Evolutionary conservation across 2,329 filamentous ascomycete genomes (phyloP).

Genomic region (Aureobasidium leucospermi): DNA sequence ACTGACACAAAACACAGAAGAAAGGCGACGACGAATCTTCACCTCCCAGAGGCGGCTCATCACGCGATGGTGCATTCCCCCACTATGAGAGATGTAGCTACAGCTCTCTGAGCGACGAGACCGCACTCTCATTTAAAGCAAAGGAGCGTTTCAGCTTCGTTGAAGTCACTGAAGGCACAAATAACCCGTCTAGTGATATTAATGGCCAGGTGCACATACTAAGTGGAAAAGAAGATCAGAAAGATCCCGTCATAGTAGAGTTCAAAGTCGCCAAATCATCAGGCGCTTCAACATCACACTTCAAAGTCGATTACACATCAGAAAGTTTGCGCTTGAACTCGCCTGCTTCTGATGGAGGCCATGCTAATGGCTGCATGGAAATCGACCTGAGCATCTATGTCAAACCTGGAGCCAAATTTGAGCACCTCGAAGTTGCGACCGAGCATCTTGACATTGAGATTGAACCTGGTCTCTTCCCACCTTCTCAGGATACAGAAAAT

Average conservation of each 20-base stretch:
- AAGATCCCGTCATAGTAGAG: conserved; percentile 28
- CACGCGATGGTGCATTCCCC: neutral
- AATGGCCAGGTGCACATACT: conserved; percentile 33
- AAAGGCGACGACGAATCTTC: neutral
- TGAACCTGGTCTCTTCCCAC: conserved; percentile 24
- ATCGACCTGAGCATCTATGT: conserved; percentile 33
- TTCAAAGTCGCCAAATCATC: conserved; percentile 32
- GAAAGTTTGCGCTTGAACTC: conserved; percentile 19
- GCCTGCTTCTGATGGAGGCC: conserved; percentile 14
- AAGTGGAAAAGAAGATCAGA: conserved; percentile 29
- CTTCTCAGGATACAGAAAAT: neutral
- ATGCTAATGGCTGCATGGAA: conserved; percentile 29
- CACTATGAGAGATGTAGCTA: neutral
- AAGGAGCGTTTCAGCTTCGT: conserved; percentile 10
- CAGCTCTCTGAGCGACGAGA: neutral
- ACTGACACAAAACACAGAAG: neutral
- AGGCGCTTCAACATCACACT: conserved; percentile 25
- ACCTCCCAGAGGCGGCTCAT: neutral
- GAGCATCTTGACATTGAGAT: conserved; percentile 33
- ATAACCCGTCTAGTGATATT: conserved; percentile 21
- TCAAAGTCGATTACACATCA: conserved; percentile 23
- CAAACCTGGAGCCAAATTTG: conserved; percentile 25
- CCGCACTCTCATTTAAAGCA: neutral
- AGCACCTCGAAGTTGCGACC: conserved; percentile 29
- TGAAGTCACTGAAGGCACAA: conserved; percentile 22